Conservation (phyloP, 768 basidiomycete genomes). For the Albatrellus ellisii region DNA sequence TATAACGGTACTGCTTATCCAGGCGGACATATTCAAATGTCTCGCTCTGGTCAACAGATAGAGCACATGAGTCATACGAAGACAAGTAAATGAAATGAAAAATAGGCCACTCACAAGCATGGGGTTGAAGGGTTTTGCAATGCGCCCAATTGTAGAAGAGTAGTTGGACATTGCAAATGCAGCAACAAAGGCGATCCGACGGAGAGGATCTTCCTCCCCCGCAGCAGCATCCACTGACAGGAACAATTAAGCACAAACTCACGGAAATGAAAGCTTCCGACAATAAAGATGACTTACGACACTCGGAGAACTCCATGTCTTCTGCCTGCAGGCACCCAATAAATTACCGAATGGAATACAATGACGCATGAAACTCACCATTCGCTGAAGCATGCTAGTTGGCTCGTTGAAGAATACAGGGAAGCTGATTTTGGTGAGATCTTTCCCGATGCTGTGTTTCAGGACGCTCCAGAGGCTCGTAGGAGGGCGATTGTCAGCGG, state of each 20-base stretch:
- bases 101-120: constrained; percentile 52
- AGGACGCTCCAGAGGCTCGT: constrained; percentile 91
- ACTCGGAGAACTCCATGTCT: constrained; percentile 96
- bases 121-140: constrained; percentile 96
- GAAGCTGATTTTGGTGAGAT: constrained; percentile 90
- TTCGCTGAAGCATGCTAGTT: constrained; percentile 93
- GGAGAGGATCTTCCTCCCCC: constrained; percentile 59
- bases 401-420: constrained; percentile 91
- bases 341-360: not conserved
- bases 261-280: not conserved
- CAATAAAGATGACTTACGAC: constrained; percentile 42
- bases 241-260: not conserved
- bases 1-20: constrained; percentile 82
- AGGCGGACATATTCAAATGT: constrained; percentile 89
- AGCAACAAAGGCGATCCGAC: constrained; percentile 82
- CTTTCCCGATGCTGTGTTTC: constrained; percentile 93
- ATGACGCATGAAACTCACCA: constrained; percentile 34
- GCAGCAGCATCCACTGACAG: constrained; percentile 71
- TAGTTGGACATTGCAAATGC: constrained; percentile 99
- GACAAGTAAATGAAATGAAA: not conserved
- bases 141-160: constrained; percentile 88
- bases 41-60: constrained; percentile 44
- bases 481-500: constrained; percentile 67
- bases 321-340: constrained; percentile 38
- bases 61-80: not conserved